These are phyloP conservation scores for Verticillium dahliae DNA, from an alignment of 2,329 filamentous ascomycete species.

Conservation along the genomic window DNA sequence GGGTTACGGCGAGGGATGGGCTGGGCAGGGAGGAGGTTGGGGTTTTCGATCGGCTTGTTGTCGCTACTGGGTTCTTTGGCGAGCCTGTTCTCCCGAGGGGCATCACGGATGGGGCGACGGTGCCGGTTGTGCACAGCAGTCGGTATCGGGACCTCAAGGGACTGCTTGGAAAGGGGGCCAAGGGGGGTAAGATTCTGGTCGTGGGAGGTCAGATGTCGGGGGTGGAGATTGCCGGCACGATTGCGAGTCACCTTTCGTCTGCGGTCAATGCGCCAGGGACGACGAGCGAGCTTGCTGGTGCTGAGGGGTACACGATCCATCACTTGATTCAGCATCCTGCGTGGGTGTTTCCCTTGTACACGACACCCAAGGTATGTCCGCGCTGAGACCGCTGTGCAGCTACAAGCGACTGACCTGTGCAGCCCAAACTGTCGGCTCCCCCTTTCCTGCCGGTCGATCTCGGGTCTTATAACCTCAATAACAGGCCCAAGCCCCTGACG, in stretches of 20 bases:
- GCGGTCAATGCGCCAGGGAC: slow-evolving; percentile 44
- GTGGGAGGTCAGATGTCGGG: slow-evolving; percentile 81
- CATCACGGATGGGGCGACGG: slow-evolving; percentile 10
- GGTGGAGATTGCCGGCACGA: slow-evolving; percentile 66
- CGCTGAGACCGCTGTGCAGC: neutral
- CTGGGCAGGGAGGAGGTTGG: slow-evolving; percentile 34
- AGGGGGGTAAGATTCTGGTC: slow-evolving; percentile 59
- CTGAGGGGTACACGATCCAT: slow-evolving; percentile 52
- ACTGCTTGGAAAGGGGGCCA: slow-evolving; percentile 32
- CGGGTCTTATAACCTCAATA: slow-evolving; percentile 61
- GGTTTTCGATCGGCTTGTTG: slow-evolving; percentile 65
- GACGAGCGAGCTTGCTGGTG: slow-evolving; percentile 27
- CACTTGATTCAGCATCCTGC: slow-evolving; percentile 64
- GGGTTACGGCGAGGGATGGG: slow-evolving; percentile 27
- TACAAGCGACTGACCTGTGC: slow-evolving; percentile 16
- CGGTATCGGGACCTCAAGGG: slow-evolving; percentile 49
- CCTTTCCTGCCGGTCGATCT: slow-evolving; percentile 70
- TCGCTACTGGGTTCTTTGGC: slow-evolving; percentile 74
- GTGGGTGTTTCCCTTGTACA: slow-evolving; percentile 63
- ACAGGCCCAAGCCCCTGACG: slow-evolving; percentile 50
- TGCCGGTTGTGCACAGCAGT: slow-evolving; percentile 63
- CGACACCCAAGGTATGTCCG: slow-evolving; percentile 39
- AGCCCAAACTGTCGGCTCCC: slow-evolving; percentile 41
- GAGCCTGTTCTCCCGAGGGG: slow-evolving; percentile 42
- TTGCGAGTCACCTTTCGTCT: slow-evolving; percentile 66